Evolutionary conservation across 371 early-diverging fungal species (phyloP), one percentile per base, ranked within the genome.

Genomic region (Lichtheimia corymbifera): DNA sequence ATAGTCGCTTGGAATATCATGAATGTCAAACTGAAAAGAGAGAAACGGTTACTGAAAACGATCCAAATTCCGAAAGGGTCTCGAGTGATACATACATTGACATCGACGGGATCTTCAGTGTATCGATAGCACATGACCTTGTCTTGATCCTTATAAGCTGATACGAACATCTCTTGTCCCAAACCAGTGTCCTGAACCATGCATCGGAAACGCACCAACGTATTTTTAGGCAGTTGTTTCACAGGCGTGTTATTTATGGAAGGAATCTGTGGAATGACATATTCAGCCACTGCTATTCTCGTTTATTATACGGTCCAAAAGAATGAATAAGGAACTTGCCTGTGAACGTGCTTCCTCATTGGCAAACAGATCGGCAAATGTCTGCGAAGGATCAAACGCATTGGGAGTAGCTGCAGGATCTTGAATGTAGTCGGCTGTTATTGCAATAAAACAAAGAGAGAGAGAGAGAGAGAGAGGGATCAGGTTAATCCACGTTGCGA

Each of bases 121-220:
- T 77, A 80, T 14, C 69, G 64, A 30, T 71, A 72, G 42, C 74
- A 76, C 0, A 61, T 40, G 17, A 72, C n/a, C 42, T 68, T 65
- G 13, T 59, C 42, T 14, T 70, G 67, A 49, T 58, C 66, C 20
- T 61, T 68, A 70, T 83, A 79, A 7, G 79, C 74, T 30, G 77
- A 73, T 30, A 85, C 72, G 65, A 73, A 79, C 67, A 80, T 76
- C 54, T 88, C 88, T 64, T 83, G 85, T 4, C 83, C 85, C 18
- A 88, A 75, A 24, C 83, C 82, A 12, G 85, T 84, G 59, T 88
- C 87, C 62, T 88, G 89, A 20, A 87, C 72, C 89, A 88, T 88
- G 67, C 85, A 83, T 53, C 85, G 74, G 59, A 88, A 85, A 7
- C 87, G 75, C 17, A 88, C 84, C 17, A 88, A 66, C 4, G 83